Conservation (phyloP, 805 yeast genomes). For the Debaryomyces prosopidis region DNA sequence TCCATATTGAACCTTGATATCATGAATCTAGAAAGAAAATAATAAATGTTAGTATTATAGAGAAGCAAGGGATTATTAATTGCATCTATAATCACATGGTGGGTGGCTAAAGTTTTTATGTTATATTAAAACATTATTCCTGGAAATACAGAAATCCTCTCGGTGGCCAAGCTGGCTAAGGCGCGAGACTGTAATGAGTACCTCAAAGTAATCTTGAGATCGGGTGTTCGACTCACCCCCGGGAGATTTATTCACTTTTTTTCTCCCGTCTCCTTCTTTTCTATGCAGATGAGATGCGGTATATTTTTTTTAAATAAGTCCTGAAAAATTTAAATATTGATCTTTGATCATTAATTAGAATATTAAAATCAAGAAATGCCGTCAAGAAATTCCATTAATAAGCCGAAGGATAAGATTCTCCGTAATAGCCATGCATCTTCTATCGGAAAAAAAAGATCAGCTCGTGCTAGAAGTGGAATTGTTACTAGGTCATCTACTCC, state of each 20-base stretch:
- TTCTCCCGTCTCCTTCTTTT: constrained; percentile 2
- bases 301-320: background rate
- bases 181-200: constrained; percentile 48
- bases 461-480: constrained; percentile 39
- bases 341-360: background rate
- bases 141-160: constrained; percentile 21
- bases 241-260: constrained; percentile 36
- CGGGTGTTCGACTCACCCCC: constrained; percentile 54
- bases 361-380: constrained; percentile 52
- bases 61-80: too few species aligned
- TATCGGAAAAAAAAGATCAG: constrained; percentile 56
- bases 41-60: too few species aligned
- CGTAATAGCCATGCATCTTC: constrained; percentile 51
- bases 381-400: constrained; percentile 77
- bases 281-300: constrained; percentile 5
- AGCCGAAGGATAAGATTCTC: constrained; percentile 63
- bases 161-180: constrained; percentile 53
- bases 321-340: background rate
- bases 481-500: constrained; percentile 48
- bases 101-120: too few species aligned
- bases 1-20: background rate
- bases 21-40: too few species aligned
- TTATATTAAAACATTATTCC: background rate
- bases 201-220: constrained; percentile 44
- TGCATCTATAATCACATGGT: too few species aligned